A percentile compares a stretch with the other conserved stretches of the same genome.
phyloP scores from a whole-genome alignment of 257 asterid species.

The Catharanthus roseus region DNA sequence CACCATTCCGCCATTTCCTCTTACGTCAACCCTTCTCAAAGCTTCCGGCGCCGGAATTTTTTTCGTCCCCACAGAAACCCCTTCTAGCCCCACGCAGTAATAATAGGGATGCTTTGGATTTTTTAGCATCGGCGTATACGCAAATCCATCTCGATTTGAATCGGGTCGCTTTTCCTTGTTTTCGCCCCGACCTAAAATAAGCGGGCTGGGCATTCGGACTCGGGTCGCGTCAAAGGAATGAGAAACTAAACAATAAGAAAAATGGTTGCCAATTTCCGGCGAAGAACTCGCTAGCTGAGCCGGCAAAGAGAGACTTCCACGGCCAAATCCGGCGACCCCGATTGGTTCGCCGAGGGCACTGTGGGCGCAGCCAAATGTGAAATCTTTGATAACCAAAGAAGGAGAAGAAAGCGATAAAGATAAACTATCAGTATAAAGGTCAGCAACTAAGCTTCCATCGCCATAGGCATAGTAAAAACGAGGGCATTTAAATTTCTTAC shows the following conservation, averaged over 20 bases:
- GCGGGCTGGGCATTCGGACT: constrained; percentile 58
- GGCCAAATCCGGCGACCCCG: constrained; percentile 95
- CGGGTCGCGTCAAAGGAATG: constrained; percentile 48
- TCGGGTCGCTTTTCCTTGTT: constrained; percentile 17
- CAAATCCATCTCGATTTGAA: constrained; percentile 17
- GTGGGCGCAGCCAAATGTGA: constrained; percentile 87
- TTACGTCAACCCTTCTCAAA: constrained; percentile 46
- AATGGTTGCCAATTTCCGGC: constrained; percentile 74
- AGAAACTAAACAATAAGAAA: constrained; percentile 75
- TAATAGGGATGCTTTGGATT: constrained; percentile 72
- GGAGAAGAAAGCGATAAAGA: constrained; percentile 48
- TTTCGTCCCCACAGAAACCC: constrained; percentile 47
- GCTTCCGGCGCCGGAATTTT: constrained; percentile 50
- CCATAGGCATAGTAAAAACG: constrained; percentile 90
- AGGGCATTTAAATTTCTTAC: constrained; percentile 53
- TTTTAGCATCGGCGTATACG: constrained; percentile 65
- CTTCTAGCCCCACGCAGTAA: constrained; percentile 69
- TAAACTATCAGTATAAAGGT: constrained; percentile 47
- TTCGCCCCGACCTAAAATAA: constrained; percentile 58
- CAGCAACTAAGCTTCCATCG: constrained; percentile 78
- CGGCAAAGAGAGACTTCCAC: constrained; percentile 71
- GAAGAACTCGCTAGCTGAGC: constrained; percentile 58
- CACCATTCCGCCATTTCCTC: constrained; percentile 92
- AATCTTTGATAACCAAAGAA: constrained; percentile 33
- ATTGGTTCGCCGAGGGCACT: constrained; percentile 81